Evolutionary conservation across 2,329 filamentous ascomycete species (phyloP).

Genomic region (Cadophora gregata): DNA sequence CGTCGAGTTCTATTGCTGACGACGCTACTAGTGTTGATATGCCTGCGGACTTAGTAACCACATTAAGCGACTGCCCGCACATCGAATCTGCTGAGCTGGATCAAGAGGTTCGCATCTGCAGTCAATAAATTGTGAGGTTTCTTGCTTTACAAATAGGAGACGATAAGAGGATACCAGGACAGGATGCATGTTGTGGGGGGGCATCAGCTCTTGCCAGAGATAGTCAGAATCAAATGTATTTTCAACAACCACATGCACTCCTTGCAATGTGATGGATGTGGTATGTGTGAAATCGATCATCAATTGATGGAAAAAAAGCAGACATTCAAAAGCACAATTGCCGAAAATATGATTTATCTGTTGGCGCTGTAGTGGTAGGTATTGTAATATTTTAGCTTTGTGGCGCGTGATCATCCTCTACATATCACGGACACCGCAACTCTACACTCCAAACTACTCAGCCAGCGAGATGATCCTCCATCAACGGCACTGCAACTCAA

Average conservation of each 20-base stretch:
- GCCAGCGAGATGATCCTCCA: constrained; percentile 4
- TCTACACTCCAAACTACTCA: no score
- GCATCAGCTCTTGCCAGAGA: background rate
- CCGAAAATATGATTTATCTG: no score
- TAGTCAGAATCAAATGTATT: background rate
- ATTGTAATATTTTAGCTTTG: no score
- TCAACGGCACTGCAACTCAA: background rate
- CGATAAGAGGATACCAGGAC: constrained; percentile 29
- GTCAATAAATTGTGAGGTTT: constrained; percentile 66
- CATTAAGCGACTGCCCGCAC: constrained; percentile 72
- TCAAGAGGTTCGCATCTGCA: constrained; percentile 68
- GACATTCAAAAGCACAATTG: no score
- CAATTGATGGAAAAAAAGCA: no score
- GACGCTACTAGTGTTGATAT: constrained; percentile 68
- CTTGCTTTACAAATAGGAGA: no score
- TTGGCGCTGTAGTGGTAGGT: no score
- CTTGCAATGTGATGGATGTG: no score
- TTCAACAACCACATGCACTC: background rate
- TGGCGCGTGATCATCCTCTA: no score
- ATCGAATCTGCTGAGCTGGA: constrained; percentile 80
- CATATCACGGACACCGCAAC: no score
- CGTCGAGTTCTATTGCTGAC: background rate
- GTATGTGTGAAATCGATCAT: no score
- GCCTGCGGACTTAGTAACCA: constrained; percentile 67
- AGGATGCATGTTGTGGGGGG: no score